Base-by-base conservation (phyloP, 345 rosid genomes). In the Eucalyptus cloeziana region DNA sequence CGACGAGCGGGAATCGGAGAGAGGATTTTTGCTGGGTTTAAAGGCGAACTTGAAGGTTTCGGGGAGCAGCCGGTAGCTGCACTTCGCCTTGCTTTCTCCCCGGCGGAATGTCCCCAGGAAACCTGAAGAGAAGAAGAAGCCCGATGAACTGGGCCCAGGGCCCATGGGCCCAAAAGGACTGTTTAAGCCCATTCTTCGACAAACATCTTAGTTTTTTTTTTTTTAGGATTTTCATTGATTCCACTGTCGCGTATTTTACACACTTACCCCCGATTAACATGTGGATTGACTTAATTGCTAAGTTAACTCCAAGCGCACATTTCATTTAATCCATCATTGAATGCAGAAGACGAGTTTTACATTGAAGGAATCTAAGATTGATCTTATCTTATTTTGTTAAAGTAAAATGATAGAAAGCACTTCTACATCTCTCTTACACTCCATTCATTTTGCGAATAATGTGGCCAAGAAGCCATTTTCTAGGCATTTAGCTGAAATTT, bases 391-490 rank as follows among this genome's bases (percentile, higher is more conserved):
- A 52, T 52, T 13, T 64, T 11, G n/a, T 64, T n/a, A 1, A 64
- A 64, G 71, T 64, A 64, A n/a, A 7, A 64, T 64, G 6, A 13
- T 64, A 60, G 1, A 30, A 62, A 62, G 4, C 8, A 51, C 21
- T 6, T 16, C 8, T 6, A 51, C 21, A 16, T 16, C 8, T 6
- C 8, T 52, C 9, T 52, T 7, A 52, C 6, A 1, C 10, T 19
- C 0, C 1, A 52, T 52, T 52, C 1, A 4, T 52, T 52, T 52
- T 0, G 2, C 1, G 0, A 4, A 19, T 19, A 52, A 19, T 52
- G 21, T 52, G 10, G 10, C 24, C 17, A 52, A 52, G 1, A 19
- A 19, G 4, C 4, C 2, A 17, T 17, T 52, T 52, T 19, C 0
- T 52, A 52, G 4, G 2, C 4, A 7, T 19, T 52, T 0, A 0